Conservation (phyloP, 257 asterid genomes). For the Ilex aquifolium region DNA sequence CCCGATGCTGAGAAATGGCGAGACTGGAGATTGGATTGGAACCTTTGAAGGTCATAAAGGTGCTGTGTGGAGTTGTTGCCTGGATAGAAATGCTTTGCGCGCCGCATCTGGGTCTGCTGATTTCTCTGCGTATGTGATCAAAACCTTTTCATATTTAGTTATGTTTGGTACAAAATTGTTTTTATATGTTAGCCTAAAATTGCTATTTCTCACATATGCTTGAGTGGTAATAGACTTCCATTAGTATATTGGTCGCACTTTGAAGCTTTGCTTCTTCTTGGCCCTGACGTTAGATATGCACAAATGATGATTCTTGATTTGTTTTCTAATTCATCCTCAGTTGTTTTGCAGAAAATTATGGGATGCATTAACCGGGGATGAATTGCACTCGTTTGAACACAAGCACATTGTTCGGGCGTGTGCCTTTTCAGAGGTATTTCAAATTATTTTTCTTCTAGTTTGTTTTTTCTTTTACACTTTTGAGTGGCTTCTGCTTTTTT, state of each 20-base stretch:
- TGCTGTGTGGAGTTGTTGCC: slow-evolving; percentile 38
- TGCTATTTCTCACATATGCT: no score
- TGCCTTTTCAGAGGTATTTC: slow-evolving; percentile 30
- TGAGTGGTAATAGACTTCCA: no score
- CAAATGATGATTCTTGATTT: no score
- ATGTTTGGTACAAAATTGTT: no score
- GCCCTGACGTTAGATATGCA: no score
- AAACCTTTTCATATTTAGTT: no score
- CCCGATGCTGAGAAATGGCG: slow-evolving; percentile 39
- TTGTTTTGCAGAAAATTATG: slow-evolving; percentile 27
- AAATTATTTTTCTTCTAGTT: background rate
- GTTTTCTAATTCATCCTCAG: no score
- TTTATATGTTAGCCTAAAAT: no score
- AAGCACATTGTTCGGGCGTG: slow-evolving; percentile 38
- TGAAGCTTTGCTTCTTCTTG: no score
- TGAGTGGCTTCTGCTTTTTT: background rate
- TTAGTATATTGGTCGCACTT: no score
- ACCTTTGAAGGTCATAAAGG: slow-evolving; percentile 42
- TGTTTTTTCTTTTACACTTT: background rate
- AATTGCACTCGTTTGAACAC: slow-evolving; percentile 29
- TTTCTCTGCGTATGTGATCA: slow-evolving; percentile 28
- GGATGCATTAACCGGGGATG: slow-evolving; percentile 34
- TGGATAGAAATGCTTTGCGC: slow-evolving; percentile 30
- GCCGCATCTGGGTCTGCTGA: slow-evolving; percentile 41
- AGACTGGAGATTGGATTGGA: slow-evolving; percentile 39